A percentile compares a stretch with the other conserved stretches of the same genome.
Evolutionary conservation across 2,329 filamentous ascomycete genomes (phyloP).

Genomic region (Pseudogymnoascus sp.): DNA sequence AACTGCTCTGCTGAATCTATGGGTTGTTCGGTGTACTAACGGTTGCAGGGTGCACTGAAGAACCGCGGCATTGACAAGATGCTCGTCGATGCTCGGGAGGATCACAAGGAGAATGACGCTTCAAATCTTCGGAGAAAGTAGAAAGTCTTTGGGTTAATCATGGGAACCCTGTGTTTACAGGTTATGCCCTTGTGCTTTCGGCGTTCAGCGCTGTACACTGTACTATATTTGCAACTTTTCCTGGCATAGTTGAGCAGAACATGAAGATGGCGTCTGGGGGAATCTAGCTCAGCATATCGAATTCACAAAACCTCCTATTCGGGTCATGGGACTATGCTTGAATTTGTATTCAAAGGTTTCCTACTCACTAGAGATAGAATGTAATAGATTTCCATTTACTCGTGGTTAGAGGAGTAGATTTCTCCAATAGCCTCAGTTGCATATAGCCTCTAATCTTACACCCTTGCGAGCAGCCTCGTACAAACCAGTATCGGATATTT

Average conservation of each 20-base stretch:
- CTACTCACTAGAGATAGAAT: background rate
- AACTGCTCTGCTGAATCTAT: conserved; percentile 16
- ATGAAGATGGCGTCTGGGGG: background rate
- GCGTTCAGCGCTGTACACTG: background rate
- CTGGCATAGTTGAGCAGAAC: background rate
- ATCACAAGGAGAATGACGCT: conserved; percentile 79
- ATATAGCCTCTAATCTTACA: no score
- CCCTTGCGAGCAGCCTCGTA: no score
- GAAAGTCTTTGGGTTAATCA: background rate
- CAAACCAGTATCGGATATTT: no score
- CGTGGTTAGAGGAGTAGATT: no score
- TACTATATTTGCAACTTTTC: background rate
- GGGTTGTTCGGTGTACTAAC: background rate
- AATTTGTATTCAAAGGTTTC: background rate
- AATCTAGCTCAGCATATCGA: background rate
- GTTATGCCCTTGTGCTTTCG: background rate
- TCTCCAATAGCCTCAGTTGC: no score
- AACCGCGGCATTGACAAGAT: conserved; percentile 87
- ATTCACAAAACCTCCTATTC: background rate
- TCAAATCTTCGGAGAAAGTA: conserved; percentile 48
- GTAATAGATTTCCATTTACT: background rate
- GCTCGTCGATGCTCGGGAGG: conserved; percentile 81
- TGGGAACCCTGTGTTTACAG: background rate
- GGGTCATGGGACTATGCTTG: background rate
- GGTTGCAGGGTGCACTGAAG: conserved; percentile 67